These are phyloP conservation scores for Annulohypoxylon moriforme DNA, from an alignment of 495 filamentous ascomycete genomes.

Conservation along the genomic window DNA sequence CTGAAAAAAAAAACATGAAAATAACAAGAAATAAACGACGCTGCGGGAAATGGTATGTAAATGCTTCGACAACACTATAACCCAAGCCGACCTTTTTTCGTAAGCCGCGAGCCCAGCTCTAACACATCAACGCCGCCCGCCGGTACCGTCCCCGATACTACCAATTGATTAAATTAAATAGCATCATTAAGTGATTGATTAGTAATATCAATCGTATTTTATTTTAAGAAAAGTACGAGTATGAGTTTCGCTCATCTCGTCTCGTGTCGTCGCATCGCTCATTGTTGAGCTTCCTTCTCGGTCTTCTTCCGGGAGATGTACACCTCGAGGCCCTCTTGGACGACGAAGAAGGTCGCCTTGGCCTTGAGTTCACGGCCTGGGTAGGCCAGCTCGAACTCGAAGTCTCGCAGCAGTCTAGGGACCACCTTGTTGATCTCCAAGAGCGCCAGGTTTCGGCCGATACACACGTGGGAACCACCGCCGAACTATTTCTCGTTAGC, in stretches of 20 bases:
- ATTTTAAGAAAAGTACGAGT: no score
- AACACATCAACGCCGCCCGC: constrained; percentile 35
- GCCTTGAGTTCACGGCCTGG: constrained; percentile 57
- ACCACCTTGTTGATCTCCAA: constrained; percentile 69
- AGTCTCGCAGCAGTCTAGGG: constrained; percentile 61
- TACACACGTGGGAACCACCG: constrained; percentile 64
- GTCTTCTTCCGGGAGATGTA: constrained; percentile 48
- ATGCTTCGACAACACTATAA: constrained; percentile 15
- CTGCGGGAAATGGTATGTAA: constrained; percentile 29
- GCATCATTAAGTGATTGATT: constrained; percentile 21
- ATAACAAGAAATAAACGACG: constrained; percentile 6
- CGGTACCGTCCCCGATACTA: constrained; percentile 42
- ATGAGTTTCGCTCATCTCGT: neutral
- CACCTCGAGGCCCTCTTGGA: constrained; percentile 62
- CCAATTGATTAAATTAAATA: constrained; percentile 20
- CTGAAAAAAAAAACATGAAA: neutral
- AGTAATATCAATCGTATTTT: neutral
- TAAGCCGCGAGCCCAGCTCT: constrained; percentile 37
- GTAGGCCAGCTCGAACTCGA: constrained; percentile 61
- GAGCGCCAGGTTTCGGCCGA: constrained; percentile 66
- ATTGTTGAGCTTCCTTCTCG: constrained; percentile 27
- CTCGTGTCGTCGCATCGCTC: neutral
- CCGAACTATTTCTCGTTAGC: constrained; percentile 55
- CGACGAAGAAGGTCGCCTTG: constrained; percentile 66
- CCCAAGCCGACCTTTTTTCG: constrained; percentile 13